Conservation (phyloP, 1,139 yeast species). For the Nadsonia starkeyi-henricii region DNA sequence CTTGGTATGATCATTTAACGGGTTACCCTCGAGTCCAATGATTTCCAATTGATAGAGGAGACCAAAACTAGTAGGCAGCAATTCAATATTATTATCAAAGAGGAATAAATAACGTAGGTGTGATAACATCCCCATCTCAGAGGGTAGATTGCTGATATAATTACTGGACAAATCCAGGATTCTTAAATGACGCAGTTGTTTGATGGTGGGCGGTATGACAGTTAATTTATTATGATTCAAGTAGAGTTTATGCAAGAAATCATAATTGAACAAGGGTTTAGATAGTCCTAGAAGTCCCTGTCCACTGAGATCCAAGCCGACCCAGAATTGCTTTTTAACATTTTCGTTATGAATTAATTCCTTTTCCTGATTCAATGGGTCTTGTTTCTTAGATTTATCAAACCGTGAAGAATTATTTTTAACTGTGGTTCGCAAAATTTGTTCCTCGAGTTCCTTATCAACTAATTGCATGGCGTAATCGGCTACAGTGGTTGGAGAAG, state of each 20-base stretch:
- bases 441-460: conserved; percentile 17
- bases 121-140: conserved; percentile 71
- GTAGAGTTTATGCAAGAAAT: conserved; percentile 75
- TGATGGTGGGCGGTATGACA: conserved; percentile 53
- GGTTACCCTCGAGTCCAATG: conserved; percentile 89
- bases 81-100: conserved; percentile 70
- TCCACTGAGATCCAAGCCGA: conserved; percentile 83
- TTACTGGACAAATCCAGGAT: conserved; percentile 81
- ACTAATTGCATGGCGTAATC: conserved; percentile 25
- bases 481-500: conserved; percentile 19
- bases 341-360: conserved; percentile 62
- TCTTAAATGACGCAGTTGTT: conserved; percentile 57
- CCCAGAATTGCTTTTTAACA: conserved; percentile 77
- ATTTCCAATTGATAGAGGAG: conserved; percentile 72
- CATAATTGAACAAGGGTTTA: conserved; percentile 64
- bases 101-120: conserved; percentile 70
- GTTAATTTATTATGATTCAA: conserved; percentile 75
- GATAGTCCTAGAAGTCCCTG: conserved; percentile 65
- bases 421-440: conserved; percentile 8
- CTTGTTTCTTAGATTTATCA: conserved; percentile 31
- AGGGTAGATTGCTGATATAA: conserved; percentile 53
- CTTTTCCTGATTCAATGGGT: conserved; percentile 67
- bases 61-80: conserved; percentile 77
- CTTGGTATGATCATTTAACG: conserved; percentile 52
- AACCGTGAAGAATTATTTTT: conserved; percentile 7